A percentile compares a stretch with the other conserved stretches of the same genome.
Conservation (phyloP, 305 asterid species). For the Fraxinus floribunda region DNA sequence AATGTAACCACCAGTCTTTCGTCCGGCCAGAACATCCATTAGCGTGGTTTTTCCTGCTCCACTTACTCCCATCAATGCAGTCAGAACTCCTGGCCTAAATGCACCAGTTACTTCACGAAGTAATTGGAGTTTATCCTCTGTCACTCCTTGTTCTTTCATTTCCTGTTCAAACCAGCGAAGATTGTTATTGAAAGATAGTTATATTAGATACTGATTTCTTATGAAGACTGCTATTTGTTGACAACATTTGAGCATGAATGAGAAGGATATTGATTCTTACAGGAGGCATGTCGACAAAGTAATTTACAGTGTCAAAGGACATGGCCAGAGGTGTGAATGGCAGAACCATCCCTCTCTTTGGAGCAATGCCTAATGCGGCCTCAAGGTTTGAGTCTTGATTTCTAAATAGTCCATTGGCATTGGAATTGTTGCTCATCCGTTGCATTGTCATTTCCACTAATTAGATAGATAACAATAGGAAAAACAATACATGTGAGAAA, state of each 20-base stretch:
- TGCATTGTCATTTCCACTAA: conserved; percentile 38
- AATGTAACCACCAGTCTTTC: conserved; percentile 34
- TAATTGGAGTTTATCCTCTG: conserved; percentile 25
- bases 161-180: conserved; percentile 22
- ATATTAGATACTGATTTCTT: not conserved
- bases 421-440: conserved; percentile 31
- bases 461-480: conserved; percentile 10
- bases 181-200: not conserved
- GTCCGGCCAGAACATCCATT: conserved; percentile 37
- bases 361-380: conserved; percentile 34
- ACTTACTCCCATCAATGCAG: conserved; percentile 36
- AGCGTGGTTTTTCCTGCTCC: conserved; percentile 46
- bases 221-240: not conserved
- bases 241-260: not conserved
- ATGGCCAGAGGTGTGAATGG: conserved; percentile 54
- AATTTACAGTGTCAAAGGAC: conserved; percentile 43
- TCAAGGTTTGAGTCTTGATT: conserved; percentile 32
- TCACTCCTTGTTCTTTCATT: conserved; percentile 31
- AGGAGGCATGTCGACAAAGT: conserved; percentile 52
- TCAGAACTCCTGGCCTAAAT: conserved; percentile 37
- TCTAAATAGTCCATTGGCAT: conserved; percentile 24
- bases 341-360: conserved; percentile 53
- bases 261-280: conserved; percentile 29
- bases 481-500: not conserved
- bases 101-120: conserved; percentile 32